Evolutionary conservation across 2,329 filamentous ascomycete species (phyloP), one percentile per base, ranked within the genome.

Genomic region (Sodiomyces alkalinus): DNA sequence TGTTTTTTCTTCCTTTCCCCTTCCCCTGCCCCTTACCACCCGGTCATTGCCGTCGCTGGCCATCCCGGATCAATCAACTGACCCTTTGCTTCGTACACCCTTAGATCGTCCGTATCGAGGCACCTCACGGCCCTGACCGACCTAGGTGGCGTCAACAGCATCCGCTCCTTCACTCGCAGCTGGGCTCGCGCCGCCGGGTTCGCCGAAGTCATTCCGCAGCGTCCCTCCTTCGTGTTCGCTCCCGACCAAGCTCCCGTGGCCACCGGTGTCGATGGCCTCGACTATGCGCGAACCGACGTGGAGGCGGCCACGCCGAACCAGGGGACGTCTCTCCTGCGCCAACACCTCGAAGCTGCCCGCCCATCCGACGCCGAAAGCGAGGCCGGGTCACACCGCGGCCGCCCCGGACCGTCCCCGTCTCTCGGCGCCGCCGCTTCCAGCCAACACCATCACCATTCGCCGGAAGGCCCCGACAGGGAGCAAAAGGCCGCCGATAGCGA

Each of bases 151-250:
- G 78, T 86, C 35, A 96, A 96, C 60, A 92, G 81, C 52, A 80
- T 96, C 43, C 78, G 90, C 45, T 92, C 86, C 44, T 96, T 96
- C 48, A 81, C 86, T 24, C 72, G 80, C 35, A 92, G 82, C 42
- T 93, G 85, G 80, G 82, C 87, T 53, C 75, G 87, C 48, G 87
- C 87, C 20, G 83, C 85, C 16, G 77, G 68, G 32, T 96, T 96
- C 52, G 69, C 74, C 38, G 86, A 94, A 50, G 81, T 93, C 40
- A 76, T 90, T 19, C 82, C 83, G 5, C 75, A 80, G 31, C 71
- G 75, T 11, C 74, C 75, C 10, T 77, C 80, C 19, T 83, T 92
- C 47, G 62, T 81, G 29, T 67, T 74, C 36, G 64, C 65, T 3
- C 60, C 68, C 22, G 69, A 73, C 23, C 64, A 68, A 34, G 55